A percentile compares a stretch with the other conserved stretches of the same genome.
Evolutionary conservation across 441 rosid genomes (phyloP).

Genomic region (Populus hybrid): DNA sequence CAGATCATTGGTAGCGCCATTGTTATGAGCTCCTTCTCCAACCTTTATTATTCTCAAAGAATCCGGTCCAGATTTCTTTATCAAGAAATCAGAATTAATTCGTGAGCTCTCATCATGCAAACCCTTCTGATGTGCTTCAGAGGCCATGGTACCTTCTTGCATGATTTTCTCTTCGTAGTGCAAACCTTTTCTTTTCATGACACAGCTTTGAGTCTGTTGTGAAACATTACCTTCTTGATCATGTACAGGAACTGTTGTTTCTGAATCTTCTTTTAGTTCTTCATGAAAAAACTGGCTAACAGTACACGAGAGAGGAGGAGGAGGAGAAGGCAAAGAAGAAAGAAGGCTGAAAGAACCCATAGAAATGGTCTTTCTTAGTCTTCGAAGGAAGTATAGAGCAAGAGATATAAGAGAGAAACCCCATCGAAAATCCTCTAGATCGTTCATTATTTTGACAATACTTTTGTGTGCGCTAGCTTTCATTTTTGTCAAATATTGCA

Average conservation of each 20-base stretch:
- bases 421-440: constrained; percentile 26
- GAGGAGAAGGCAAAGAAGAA: constrained; percentile 3
- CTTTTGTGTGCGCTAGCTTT: too few species aligned
- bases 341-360: constrained; percentile 19
- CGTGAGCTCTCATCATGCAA: not conserved
- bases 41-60: not conserved
- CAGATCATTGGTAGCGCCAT: not conserved
- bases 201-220: not conserved
- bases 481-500: constrained; percentile 1
- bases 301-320: constrained; percentile 13
- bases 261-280: not conserved
- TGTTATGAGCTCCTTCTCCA: not conserved
- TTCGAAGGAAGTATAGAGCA: constrained; percentile 1
- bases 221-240: not conserved
- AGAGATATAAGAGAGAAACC: constrained; percentile 24
- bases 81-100: not conserved
- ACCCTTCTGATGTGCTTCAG: constrained; percentile 13
- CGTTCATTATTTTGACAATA: constrained; percentile 17
- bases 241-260: not conserved
- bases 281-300: constrained; percentile 13
- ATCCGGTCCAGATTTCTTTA: not conserved
- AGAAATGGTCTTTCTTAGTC: constrained; percentile 11
- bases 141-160: not conserved
- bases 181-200: not conserved
- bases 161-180: not conserved